phyloP scores from a whole-genome alignment of 2,329 filamentous ascomycete genomes.

The Davidsoniella virescens region DNA sequence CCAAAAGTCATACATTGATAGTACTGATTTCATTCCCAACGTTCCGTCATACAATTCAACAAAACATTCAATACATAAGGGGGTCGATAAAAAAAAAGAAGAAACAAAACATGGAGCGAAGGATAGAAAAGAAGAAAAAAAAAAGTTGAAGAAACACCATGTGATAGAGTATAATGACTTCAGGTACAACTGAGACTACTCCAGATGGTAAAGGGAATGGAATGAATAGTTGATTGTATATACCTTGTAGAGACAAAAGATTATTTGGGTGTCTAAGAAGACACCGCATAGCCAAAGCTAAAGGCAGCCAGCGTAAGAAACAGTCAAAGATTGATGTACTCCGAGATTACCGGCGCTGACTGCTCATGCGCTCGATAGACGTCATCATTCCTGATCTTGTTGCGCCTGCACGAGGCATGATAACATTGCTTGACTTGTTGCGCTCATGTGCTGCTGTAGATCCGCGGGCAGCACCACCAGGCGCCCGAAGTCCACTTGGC shows the following conservation, averaged over 20 bases:
- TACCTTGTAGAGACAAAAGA: too few relatives aligned
- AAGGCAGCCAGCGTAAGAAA: background rate
- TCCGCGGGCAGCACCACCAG: conserved; percentile 27
- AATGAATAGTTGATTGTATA: background rate
- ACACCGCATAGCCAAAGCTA: background rate
- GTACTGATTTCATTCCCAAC: background rate
- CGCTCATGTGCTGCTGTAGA: conserved; percentile 25
- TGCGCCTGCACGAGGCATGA: conserved; percentile 32
- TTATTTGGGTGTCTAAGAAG: background rate
- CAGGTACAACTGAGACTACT: background rate
- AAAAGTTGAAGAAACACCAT: background rate
- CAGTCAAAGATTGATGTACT: conserved; percentile 9
- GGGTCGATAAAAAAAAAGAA: background rate
- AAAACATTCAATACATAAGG: background rate
- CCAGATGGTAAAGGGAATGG: background rate
- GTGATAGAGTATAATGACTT: background rate
- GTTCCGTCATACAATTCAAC: background rate
- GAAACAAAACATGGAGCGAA: background rate
- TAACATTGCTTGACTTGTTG: conserved; percentile 27
- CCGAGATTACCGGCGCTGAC: conserved; percentile 30
- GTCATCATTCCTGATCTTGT: conserved; percentile 59
- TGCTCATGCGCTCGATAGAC: conserved; percentile 78
- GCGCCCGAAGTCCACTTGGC: conserved; percentile 44
- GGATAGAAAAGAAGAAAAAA: conserved; percentile 2
- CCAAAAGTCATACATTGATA: background rate